Evolutionary conservation across 768 basidiomycete genomes (phyloP), one percentile per base, ranked within the genome.

Genomic region (Neoboletus brunneissimus): DNA sequence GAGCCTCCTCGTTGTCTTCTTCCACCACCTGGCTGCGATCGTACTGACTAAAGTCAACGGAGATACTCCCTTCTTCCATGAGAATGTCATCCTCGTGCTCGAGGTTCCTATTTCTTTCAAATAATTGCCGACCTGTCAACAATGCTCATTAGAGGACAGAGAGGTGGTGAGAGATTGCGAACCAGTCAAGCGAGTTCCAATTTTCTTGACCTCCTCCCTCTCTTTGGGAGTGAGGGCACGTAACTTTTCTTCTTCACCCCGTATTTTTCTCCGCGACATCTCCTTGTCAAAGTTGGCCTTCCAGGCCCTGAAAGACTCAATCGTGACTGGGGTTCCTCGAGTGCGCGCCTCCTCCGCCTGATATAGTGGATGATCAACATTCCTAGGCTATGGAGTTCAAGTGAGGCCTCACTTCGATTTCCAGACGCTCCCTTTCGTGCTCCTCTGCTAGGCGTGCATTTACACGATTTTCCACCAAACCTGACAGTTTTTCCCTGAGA

Each of bases 31-130:
- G 77, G 40, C 78, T 80, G 59, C 94, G 81, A 53, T 94, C 89
- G 64, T 95, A 99, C 69, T 94, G 88, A 61, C 86, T 90, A 65
- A 91, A 72, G 70, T 98, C 95, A 49, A 98, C 91, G 22, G 90
- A 91, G 52, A 89, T 84, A 0, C 85, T 82, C 25, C 85, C 94
- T 67, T 94, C 96, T 70, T 98, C 95, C 66, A 88, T 72, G 37
- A 94, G 77, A 15, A 73, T 79, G 60, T 91, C 90, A 53, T 98
- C 96, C 46, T 91, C 87, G 10, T 75, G 74, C 5, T 76, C 83
- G 34, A 94, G 77, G 62, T 83, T 82, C 54, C 76, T 82, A 67
- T 92, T 86, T 38, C 84, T 83, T 73, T 96, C 93, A 72, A 98
- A 99, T 44, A 98, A 75, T 74, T 97, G 94, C 23, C 93, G 86